phyloP scores from a whole-genome alignment of 1,284 basidiomycete species.

The Papiliotrema terrestris region DNA sequence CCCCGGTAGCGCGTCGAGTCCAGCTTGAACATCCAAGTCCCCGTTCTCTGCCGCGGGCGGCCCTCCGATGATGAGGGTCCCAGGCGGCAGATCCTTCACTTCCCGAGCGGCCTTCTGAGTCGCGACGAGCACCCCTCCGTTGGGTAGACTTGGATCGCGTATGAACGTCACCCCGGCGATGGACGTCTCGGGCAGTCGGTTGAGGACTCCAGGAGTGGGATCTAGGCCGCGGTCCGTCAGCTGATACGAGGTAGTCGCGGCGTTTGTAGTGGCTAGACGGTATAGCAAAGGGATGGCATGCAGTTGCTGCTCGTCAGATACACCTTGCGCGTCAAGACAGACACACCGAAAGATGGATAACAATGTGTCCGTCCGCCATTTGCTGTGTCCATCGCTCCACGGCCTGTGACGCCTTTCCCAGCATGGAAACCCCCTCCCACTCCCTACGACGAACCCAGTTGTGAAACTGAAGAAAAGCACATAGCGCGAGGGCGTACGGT shows the following conservation, averaged over 20 bases:
- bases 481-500: slow-evolving; percentile 21
- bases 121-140: slow-evolving; percentile 26
- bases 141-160: slow-evolving; percentile 19
- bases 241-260: slow-evolving; percentile 12
- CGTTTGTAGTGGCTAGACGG: slow-evolving; percentile 2
- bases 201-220: slow-evolving; percentile 27
- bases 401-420: slow-evolving; percentile 20
- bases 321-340: neutral
- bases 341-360: slow-evolving; percentile 16
- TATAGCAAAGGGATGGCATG: slow-evolving; percentile 14
- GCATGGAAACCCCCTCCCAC: slow-evolving; percentile 25
- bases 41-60: neutral
- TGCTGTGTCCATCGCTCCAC: slow-evolving; percentile 13
- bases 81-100: slow-evolving; percentile 27
- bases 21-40: neutral
- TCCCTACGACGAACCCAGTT: slow-evolving; percentile 26
- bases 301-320: slow-evolving; percentile 16
- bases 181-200: slow-evolving; percentile 24
- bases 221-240: slow-evolving; percentile 22
- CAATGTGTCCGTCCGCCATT: slow-evolving; percentile 11
- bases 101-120: slow-evolving; percentile 29
- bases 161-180: slow-evolving; percentile 28
- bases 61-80: slow-evolving; percentile 27
- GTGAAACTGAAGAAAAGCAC: slow-evolving; percentile 28
- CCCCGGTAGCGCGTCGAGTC: neutral